Conservation (phyloP, 2,329 filamentous ascomycete genomes). For the Apiospora hydei region DNA sequence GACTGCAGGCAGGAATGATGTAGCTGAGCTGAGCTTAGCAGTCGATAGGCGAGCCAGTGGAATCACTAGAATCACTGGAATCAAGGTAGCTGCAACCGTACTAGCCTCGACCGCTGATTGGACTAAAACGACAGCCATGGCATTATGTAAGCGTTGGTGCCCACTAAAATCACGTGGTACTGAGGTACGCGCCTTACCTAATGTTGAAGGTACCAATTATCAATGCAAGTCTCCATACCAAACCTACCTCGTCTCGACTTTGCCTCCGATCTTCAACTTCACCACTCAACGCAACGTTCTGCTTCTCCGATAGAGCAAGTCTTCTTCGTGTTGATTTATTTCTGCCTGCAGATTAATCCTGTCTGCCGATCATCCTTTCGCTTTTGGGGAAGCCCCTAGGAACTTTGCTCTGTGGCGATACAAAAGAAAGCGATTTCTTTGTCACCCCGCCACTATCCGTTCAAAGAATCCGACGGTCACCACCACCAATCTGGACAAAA, state of each 20-base stretch:
- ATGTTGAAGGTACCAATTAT: not conserved
- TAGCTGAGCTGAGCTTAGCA: constrained; percentile 1
- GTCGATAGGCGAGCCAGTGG: not conserved
- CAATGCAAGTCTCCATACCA: not conserved
- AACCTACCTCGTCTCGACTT: not conserved
- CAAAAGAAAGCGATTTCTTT: not conserved
- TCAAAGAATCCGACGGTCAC: not conserved
- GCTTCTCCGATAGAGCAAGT: not conserved
- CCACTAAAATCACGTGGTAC: constrained; percentile 3
- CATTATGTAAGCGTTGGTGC: not conserved
- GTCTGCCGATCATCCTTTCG: not conserved
- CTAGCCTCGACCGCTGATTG: not conserved
- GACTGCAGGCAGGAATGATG: constrained; percentile 4
- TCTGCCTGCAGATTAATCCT: not conserved
- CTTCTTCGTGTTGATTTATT: not conserved
- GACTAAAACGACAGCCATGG: not conserved
- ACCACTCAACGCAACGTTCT: not conserved
- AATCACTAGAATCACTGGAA: not conserved
- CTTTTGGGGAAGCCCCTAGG: not conserved
- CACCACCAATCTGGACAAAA: not conserved
- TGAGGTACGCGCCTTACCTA: not conserved
- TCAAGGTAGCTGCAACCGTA: not conserved
- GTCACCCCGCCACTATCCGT: not conserved
- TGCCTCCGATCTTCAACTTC: not conserved
- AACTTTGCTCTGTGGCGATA: not conserved